Evolutionary conservation across 2,329 filamentous ascomycete species (phyloP).

Genomic region (Ophiostoma ulmi): DNA sequence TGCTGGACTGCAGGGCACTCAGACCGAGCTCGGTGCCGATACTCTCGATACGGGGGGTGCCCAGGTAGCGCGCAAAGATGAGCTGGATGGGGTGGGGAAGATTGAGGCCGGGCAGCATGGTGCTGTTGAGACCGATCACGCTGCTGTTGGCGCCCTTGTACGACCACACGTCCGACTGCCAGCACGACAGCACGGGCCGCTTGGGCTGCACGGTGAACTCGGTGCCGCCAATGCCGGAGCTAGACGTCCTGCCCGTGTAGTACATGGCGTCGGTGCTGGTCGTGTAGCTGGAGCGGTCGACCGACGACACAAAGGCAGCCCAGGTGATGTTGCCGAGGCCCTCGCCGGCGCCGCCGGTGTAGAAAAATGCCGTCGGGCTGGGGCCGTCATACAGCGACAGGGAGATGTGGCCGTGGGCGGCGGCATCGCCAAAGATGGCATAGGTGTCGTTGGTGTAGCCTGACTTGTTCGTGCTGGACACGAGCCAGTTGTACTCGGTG

Average conservation of each 20-base stretch:
- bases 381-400: conserved; percentile 26
- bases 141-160: conserved; percentile 29
- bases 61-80: conserved; percentile 27
- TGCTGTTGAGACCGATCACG: conserved; percentile 26
- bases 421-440: conserved; percentile 23
- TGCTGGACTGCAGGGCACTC: conserved; percentile 28
- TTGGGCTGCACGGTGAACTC: conserved; percentile 27
- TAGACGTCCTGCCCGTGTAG: conserved; percentile 22
- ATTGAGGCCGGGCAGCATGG: conserved; percentile 29
- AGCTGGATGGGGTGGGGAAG: conserved; percentile 27
- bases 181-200: conserved; percentile 31
- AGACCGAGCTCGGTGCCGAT: conserved; percentile 28
- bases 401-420: conserved; percentile 23
- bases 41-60: conserved; percentile 27
- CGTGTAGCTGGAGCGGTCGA: conserved; percentile 31
- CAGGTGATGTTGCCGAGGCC: conserved; percentile 30
- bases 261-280: conserved; percentile 30
- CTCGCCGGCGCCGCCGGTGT: conserved; percentile 19
- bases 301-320: conserved; percentile 31
- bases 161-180: conserved; percentile 32
- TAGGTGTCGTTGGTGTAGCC: conserved; percentile 27
- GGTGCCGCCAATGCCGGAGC: conserved; percentile 16
- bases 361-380: conserved; percentile 23
- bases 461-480: conserved; percentile 23
- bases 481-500: conserved; percentile 32